Evolutionary conservation across 108 stramenopile genomes (phyloP), one percentile per base, ranked within the genome.

Genomic region (Pseudonitzschia multistriata): DNA sequence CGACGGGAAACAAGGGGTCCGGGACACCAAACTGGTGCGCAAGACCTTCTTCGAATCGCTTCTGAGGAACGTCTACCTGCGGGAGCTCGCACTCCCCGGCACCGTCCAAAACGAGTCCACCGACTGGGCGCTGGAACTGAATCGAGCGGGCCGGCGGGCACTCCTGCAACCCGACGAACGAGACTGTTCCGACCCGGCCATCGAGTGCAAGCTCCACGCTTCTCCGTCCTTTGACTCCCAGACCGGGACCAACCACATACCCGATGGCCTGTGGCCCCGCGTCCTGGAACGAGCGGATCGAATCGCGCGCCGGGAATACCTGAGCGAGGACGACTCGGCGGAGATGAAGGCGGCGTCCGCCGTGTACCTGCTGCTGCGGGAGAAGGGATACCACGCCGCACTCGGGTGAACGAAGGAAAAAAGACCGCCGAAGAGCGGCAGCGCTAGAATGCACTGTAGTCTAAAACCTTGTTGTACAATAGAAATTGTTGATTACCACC

Each of bases 51-150:
- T 28, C 0, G 5, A 22, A 42, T 39, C 25, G 14, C n/a, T 64
- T 0, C 40, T 64, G 5, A n/a, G 37, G 40, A 64, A 64, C 21
- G 35, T 64, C n/a, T 45, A 42, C 28, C 25, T 64, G 5, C 4
- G 6, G 25, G 42, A 64, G 28, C 24, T 64, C 8, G 40, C 22
- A 17, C 45, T 64, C 3, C 62, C 62, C 5, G 3, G 22, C 24
- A 14, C 3, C 5, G 8, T 28, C 21, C 40, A 47, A 42, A 47
- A 27, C 28, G 47, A 36, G 47, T 22, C 34, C 14, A 57, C 45
- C 5, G 56, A 39, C 25, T 70, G 68, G 68, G 22, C 53, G 0
- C 29, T 70, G 24, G 68, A 70, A 42, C 42, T 70, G 52, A 70
- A 70, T 25, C 10, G 27, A 27, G 68, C 68, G 11, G 68, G 68